Evolutionary conservation across 805 yeast genomes (phyloP).

Genomic region (Candida jianshihensis): DNA sequence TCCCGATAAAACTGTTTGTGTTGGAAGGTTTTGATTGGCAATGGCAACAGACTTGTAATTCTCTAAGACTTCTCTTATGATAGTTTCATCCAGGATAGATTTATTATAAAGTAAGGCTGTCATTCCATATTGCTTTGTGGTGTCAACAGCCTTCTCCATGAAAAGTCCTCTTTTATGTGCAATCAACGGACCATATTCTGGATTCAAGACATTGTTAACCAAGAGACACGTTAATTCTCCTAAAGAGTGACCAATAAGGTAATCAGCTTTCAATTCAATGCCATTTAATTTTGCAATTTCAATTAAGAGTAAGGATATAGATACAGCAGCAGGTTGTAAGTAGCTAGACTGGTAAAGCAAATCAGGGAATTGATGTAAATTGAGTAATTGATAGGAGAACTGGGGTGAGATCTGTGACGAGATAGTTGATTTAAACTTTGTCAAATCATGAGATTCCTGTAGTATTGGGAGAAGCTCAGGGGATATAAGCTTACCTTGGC

Average conservation of each 20-base stretch:
- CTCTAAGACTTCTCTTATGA: slow-evolving; percentile 1
- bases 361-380: not conserved
- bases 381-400: not conserved
- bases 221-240: slow-evolving; percentile 36
- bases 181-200: slow-evolving; percentile 12
- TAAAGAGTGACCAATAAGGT: slow-evolving; percentile 35
- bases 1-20: slow-evolving; percentile 39
- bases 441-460: slow-evolving; percentile 2
- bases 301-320: slow-evolving; percentile 19
- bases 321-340: slow-evolving; percentile 22
- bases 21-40: slow-evolving; percentile 35
- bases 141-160: slow-evolving; percentile 27
- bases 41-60: slow-evolving; percentile 20
- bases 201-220: slow-evolving; percentile 24
- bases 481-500: slow-evolving; percentile 19
- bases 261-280: slow-evolving; percentile 14
- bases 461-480: slow-evolving; percentile 4
- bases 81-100: slow-evolving; percentile 2
- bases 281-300: slow-evolving; percentile 19
- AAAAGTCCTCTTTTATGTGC: slow-evolving; percentile 30
- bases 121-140: slow-evolving; percentile 27
- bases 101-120: slow-evolving; percentile 27
- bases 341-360: slow-evolving; percentile 23
- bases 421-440: slow-evolving; percentile 1
- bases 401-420: slow-evolving; percentile 1